phyloP scores from a whole-genome alignment of 1,139 yeast genomes.

The Protomyces lactucae-debilis region DNA sequence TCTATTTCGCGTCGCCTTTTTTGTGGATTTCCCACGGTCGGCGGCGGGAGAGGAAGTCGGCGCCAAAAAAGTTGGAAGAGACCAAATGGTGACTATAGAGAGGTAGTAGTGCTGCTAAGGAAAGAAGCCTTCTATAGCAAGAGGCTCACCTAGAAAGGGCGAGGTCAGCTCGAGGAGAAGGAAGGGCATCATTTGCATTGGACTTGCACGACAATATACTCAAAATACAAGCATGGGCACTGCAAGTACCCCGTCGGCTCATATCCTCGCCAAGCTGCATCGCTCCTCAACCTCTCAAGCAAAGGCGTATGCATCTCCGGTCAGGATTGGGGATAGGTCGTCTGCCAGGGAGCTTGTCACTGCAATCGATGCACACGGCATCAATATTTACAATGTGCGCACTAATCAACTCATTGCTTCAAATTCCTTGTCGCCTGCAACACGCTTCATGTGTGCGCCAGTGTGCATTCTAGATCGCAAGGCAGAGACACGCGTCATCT shows the following conservation, averaged over 20 bases:
- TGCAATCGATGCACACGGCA: slow-evolving; percentile 16
- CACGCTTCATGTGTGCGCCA: slow-evolving; percentile 19
- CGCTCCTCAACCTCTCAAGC: slow-evolving; percentile 2
- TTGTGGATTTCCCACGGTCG: no score
- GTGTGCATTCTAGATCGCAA: slow-evolving; percentile 5
- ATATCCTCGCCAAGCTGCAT: slow-evolving; percentile 16
- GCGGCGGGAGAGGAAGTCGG: no score
- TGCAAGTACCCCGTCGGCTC: not conserved
- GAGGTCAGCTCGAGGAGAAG: no score
- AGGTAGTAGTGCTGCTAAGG: no score
- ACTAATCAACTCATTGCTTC: slow-evolving; percentile 16
- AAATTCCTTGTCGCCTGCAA: slow-evolving; percentile 15
- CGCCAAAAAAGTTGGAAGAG: no score
- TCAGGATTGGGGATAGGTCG: not conserved
- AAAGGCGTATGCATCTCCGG: slow-evolving; percentile 4
- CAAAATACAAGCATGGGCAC: no score
- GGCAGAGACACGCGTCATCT: not conserved
- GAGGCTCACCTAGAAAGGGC: no score
- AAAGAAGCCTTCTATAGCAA: no score
- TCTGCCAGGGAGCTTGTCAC: slow-evolving; percentile 12
- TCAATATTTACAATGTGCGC: slow-evolving; percentile 14
- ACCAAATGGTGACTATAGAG: no score
- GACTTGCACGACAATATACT: no score
- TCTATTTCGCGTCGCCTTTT: no score
- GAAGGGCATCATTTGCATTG: no score